A percentile compares a stretch with the other conserved stretches of the same genome.
These are phyloP conservation scores for Podaxis sp. DNA, from an alignment of 768 basidiomycete genomes.

Conservation along the genomic window DNA sequence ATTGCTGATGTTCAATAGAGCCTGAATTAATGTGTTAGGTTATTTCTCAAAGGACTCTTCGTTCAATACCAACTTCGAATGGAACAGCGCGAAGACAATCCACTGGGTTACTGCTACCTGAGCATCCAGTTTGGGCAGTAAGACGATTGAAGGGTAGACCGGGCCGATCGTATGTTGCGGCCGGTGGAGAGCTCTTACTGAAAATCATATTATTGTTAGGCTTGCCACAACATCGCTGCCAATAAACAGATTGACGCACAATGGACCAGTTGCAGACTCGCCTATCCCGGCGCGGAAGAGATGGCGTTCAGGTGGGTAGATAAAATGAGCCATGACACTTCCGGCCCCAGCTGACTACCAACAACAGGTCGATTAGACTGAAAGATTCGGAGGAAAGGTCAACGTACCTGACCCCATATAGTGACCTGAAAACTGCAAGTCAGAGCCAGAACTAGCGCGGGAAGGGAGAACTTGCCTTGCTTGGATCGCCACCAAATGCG, in stretches of 20 bases:
- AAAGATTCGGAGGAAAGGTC: neutral
- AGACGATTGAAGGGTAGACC: slow-evolving; percentile 47
- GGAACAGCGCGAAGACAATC: slow-evolving; percentile 42
- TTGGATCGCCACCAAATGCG: slow-evolving; percentile 62
- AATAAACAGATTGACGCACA: slow-evolving; percentile 29
- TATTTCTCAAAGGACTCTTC: neutral
- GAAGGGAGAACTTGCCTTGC: slow-evolving; percentile 21
- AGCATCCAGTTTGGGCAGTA: slow-evolving; percentile 40
- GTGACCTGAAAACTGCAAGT: slow-evolving; percentile 33
- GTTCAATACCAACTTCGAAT: slow-evolving; percentile 29
- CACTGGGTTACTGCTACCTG: slow-evolving; percentile 32
- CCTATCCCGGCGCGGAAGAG: slow-evolving; percentile 51
- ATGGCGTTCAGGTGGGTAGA: slow-evolving; percentile 31
- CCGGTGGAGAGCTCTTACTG: slow-evolving; percentile 47
- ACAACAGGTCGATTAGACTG: neutral
- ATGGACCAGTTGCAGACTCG: slow-evolving; percentile 50
- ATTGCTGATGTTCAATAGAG: slow-evolving; percentile 44
- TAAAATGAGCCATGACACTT: slow-evolving; percentile 42
- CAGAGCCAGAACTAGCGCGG: neutral
- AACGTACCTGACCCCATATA: slow-evolving; percentile 50
- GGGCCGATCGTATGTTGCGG: slow-evolving; percentile 44
- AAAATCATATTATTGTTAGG: neutral
- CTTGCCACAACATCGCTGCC: neutral
- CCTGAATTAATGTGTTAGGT: slow-evolving; percentile 25
- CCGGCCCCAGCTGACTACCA: slow-evolving; percentile 48